Evolutionary conservation across 331 rosid genomes (phyloP).

Genomic region (Malus hybrid): DNA sequence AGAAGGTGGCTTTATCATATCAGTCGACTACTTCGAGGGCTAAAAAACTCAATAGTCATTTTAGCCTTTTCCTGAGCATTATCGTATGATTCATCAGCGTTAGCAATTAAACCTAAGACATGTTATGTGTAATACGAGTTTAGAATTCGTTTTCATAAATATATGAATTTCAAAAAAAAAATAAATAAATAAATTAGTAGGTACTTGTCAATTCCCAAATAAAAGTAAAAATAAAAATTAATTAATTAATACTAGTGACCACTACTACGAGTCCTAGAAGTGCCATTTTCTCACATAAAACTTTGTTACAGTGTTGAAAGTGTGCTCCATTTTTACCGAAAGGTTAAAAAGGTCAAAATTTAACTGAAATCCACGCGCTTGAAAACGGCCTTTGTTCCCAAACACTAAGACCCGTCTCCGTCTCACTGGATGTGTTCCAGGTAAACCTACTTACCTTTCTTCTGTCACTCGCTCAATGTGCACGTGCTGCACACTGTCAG

Average conservation of each 20-base stretch:
- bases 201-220: neutral
- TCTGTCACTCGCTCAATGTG: neutral
- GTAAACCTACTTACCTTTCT: neutral
- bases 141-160: neutral
- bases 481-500: neutral
- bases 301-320: neutral
- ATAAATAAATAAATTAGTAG: neutral
- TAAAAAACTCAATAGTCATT: too few species aligned
- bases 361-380: constrained; percentile 1
- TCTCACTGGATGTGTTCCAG: neutral
- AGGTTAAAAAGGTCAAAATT: neutral
- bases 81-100: too few species aligned
- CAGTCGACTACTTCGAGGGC: too few species aligned
- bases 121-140: too few species aligned
- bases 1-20: too few species aligned
- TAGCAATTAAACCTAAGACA: too few species aligned
- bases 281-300: neutral
- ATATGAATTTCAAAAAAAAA: neutral
- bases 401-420: neutral
- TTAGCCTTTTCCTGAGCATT: accelerated
- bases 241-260: neutral
- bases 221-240: neutral
- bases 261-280: too few species aligned
- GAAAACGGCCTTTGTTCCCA: neutral
- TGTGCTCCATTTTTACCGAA: neutral